These are phyloP conservation scores for Triangularia setosa DNA, from an alignment of 2,329 filamentous ascomycete genomes.

Conservation along the genomic window DNA sequence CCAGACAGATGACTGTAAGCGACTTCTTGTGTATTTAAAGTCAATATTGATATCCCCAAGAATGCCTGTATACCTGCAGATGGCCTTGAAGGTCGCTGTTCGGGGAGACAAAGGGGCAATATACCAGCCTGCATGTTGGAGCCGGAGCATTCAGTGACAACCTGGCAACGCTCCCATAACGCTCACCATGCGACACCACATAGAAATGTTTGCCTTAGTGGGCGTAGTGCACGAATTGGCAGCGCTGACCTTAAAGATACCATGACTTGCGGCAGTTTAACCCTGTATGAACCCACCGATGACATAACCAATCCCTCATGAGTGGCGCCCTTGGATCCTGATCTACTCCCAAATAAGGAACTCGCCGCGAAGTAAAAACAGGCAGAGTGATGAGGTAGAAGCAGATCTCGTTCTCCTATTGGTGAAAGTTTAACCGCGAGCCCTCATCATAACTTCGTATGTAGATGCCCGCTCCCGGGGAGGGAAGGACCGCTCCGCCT, in stretches of 20 bases:
- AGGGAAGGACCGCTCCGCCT: constrained; percentile 10
- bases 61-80: not conserved
- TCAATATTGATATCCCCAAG: not conserved
- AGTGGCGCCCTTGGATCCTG: not conserved
- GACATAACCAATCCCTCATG: not conserved
- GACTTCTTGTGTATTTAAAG: not conserved
- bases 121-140: not conserved
- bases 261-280: not conserved
- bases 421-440: not conserved
- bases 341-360: not conserved
- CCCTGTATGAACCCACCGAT: not conserved
- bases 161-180: no score
- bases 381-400: not conserved
- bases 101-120: not conserved
- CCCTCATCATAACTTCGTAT: not conserved
- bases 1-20: no score
- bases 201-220: not conserved
- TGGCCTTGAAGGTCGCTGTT: not conserved
- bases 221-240: not conserved
- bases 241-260: not conserved
- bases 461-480: not conserved
- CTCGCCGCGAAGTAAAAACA: not conserved
- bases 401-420: not conserved
- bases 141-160: no score
- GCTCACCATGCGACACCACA: no score